A percentile compares a stretch with the other conserved stretches of the same genome.
These are phyloP conservation scores for Cladosporium sphaerospermum DNA, from an alignment of 2,329 filamentous ascomycete genomes.

Conservation along the genomic window DNA sequence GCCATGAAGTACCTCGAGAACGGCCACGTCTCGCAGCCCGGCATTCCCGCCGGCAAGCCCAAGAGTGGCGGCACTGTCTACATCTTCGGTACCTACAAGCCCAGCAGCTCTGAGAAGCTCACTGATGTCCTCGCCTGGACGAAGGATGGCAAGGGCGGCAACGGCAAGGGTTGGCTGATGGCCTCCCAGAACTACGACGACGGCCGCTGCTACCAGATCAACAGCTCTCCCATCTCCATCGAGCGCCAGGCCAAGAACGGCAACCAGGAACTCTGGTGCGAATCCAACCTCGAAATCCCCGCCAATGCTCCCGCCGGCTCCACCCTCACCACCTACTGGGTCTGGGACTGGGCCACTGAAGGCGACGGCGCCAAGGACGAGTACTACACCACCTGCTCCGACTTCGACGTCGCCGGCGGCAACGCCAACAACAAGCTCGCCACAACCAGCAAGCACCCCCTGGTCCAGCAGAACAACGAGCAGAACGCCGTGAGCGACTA, in stretches of 20 bases:
- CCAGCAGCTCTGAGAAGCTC: conserved; percentile 50
- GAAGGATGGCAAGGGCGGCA: conserved; percentile 69
- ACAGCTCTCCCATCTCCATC: conserved; percentile 51
- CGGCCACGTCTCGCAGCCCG: conserved; percentile 42
- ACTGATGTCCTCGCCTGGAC: conserved; percentile 74
- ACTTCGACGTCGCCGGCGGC: conserved; percentile 42
- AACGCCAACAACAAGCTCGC: conserved; percentile 1
- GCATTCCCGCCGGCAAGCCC: conserved; percentile 38
- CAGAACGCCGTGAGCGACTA: conserved; percentile 35
- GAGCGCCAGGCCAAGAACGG: conserved; percentile 54
- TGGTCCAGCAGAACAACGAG: conserved; percentile 39
- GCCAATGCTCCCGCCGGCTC: conserved; percentile 50
- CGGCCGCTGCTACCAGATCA: conserved; percentile 79
- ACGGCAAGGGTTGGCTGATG: conserved; percentile 69
- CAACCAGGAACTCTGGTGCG: conserved; percentile 65
- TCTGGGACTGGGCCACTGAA: conserved; percentile 81
- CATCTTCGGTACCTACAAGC: conserved; percentile 44
- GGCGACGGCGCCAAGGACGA: conserved; percentile 45
- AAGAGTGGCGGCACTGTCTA: conserved; percentile 41
- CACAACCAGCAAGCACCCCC: conserved; percentile 18
- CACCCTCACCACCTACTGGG: conserved; percentile 82
- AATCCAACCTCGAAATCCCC: conserved; percentile 73
- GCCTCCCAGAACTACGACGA: conserved; percentile 81
- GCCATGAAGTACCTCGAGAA: conserved; percentile 48
- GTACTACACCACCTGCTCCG: conserved; percentile 54